Percentiles rank a stretch among this genome's conserved stretches.
Evolutionary conservation across 2,329 filamentous ascomycete species (phyloP).

Genomic region (Apiospora aurea): DNA sequence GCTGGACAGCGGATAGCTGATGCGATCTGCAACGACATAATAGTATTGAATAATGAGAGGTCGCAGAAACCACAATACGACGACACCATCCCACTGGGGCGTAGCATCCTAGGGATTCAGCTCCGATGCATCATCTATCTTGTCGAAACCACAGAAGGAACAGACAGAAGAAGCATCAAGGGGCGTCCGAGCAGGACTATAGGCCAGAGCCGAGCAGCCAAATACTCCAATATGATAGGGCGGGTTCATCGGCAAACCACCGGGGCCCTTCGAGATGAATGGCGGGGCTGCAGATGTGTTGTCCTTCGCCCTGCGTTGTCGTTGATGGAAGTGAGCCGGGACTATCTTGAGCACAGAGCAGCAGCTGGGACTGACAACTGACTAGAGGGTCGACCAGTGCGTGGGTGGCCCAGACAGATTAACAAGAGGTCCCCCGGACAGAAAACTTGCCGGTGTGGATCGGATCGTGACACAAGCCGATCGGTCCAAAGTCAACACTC

Average conservation of each 20-base stretch:
- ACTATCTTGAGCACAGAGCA: conserved; percentile 18
- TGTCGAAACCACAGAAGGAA: not conserved
- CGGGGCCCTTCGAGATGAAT: not conserved
- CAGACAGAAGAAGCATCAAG: conserved; percentile 5
- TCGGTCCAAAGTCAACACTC: not conserved
- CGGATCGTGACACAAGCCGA: conserved; percentile 18
- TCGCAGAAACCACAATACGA: conserved; percentile 29
- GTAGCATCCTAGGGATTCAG: conserved; percentile 11
- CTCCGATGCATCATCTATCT: conserved; percentile 17
- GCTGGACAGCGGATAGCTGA: conserved; percentile 36
- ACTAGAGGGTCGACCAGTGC: conserved; percentile 10
- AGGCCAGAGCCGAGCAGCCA: conserved; percentile 10
- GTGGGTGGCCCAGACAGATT: conserved; percentile 9
- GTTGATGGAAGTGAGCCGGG: conserved; percentile 3
- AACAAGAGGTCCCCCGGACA: not conserved
- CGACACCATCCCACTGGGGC: conserved; percentile 33
- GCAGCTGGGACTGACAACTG: conserved; percentile 8
- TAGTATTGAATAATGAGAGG: conserved; percentile 22
- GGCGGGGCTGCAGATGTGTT: conserved; percentile 13
- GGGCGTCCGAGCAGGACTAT: not conserved
- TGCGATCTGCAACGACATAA: conserved; percentile 28
- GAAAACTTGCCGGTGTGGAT: not conserved
- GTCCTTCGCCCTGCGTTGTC: conserved; percentile 15
- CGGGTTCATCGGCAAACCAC: conserved; percentile 1
- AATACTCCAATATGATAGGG: not conserved